Base-by-base conservation (phyloP, 345 rosid species). In the Odontarrhena argentea region DNA sequence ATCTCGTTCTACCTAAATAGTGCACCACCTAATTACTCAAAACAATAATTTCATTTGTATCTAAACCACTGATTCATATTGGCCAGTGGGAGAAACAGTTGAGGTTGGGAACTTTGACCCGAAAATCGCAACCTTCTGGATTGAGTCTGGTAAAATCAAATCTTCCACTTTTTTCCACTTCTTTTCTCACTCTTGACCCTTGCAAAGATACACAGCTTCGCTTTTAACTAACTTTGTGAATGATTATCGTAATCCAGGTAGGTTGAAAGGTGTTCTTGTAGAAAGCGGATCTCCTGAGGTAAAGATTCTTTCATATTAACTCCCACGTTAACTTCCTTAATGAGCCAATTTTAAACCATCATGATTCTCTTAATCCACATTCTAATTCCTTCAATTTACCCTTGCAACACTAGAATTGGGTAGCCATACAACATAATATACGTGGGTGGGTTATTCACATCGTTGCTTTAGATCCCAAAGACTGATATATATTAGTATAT, bases 231-330 rank as follows among this genome's bases (percentile, higher is more conserved):
- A 73, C 10, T 49, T 15, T 43, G 32, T 41, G 51, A 36, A 11
- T 64, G 32, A 69, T 69, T 8, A 62, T 62, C 36, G 9, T 46
- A 60, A 13, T 8, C 45, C 86, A 89, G 98, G 97, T 34, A 88
- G 85, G 79, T 65, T 93, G 83, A 93, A 88, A 81, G 97, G 97
- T 73, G 92, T 90, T 61, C 92, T 94, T 37, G 81, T 94, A 12
- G 99, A 91, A 83, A 94, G 97, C 14, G 99, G 99, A 60, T 86
- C 85, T 44, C 79, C 96, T 15, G 99, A 94, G 96, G 99, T 93
- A 85, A 85, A 45, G 50, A 50, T 52, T 14, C 40, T 54, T 67
- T 14, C 28, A 42, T 14, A 28, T 9, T 5, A 49, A 9, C 47
- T 55, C 28, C 26, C 7, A 15, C 1, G 3, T 25, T 52, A 24